A percentile compares a stretch with the other conserved stretches of the same genome.
These are phyloP conservation scores for Xylaria sp. DNA, from an alignment of 2,329 filamentous ascomycete genomes.

Conservation along the genomic window DNA sequence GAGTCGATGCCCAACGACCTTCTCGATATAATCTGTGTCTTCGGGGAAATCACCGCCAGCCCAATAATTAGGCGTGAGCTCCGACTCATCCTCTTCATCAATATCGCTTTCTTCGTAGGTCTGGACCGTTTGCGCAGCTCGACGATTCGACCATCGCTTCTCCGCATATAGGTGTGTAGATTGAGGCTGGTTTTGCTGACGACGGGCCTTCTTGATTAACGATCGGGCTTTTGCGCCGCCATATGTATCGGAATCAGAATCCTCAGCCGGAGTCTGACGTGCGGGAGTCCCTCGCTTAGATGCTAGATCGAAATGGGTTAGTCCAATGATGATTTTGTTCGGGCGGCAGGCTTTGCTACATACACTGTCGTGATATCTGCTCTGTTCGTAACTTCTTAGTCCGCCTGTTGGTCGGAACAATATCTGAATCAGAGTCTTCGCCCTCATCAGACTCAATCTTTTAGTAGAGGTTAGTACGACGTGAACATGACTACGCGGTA, in stretches of 20 bases:
- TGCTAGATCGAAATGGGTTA: slow-evolving; percentile 54
- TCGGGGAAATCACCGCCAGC: slow-evolving; percentile 75
- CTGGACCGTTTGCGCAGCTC: slow-evolving; percentile 75
- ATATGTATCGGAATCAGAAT: slow-evolving; percentile 81
- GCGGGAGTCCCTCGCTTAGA: slow-evolving; percentile 70
- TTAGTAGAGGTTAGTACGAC: slow-evolving; percentile 28
- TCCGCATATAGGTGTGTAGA: slow-evolving; percentile 76
- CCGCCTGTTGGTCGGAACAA: slow-evolving; percentile 66
- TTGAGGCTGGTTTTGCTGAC: slow-evolving; percentile 72
- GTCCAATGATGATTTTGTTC: slow-evolving; percentile 27
- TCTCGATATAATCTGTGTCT: slow-evolving; percentile 86
- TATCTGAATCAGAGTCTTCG: slow-evolving; percentile 80
- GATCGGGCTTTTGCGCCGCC: slow-evolving; percentile 78
- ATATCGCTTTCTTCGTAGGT: slow-evolving; percentile 74
- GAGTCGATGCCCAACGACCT: slow-evolving; percentile 86
- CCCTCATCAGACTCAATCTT: slow-evolving; percentile 62
- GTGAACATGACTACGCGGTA: slow-evolving; percentile 1
- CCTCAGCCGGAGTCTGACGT: slow-evolving; percentile 64
- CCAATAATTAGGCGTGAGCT: slow-evolving; percentile 77
- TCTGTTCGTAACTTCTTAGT: slow-evolving; percentile 76
- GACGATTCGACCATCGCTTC: slow-evolving; percentile 90
- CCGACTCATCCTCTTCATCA: slow-evolving; percentile 73
- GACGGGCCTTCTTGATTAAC: slow-evolving; percentile 79
- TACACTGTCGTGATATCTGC: slow-evolving; percentile 70
- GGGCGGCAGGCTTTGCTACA: slow-evolving; percentile 45